Conservation (phyloP, 2,329 filamentous ascomycete genomes). For the Xylariales sp. region DNA sequence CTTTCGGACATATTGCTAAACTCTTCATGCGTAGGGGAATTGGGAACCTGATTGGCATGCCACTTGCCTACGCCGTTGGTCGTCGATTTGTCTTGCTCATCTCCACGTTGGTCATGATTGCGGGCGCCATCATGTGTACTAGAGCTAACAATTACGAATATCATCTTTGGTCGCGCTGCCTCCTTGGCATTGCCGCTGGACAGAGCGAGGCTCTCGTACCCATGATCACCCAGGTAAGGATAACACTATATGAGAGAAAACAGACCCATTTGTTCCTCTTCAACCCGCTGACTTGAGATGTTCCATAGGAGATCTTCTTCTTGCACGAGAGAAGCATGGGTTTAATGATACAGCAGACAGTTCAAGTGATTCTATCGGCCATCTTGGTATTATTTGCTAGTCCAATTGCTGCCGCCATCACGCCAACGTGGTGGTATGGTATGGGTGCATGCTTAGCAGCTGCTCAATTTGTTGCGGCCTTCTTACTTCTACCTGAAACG, state of each 20-base stretch:
- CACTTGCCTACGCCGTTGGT: conserved; percentile 28
- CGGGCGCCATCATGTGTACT: conserved; percentile 23
- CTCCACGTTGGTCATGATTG: conserved; percentile 22
- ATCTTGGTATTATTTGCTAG: conserved; percentile 33
- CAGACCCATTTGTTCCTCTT: background rate
- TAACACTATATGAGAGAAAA: background rate
- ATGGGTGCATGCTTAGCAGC: conserved; percentile 31
- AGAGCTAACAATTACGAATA: conserved; percentile 23
- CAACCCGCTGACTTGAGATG: background rate
- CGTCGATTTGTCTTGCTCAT: conserved; percentile 26
- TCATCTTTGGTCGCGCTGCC: conserved; percentile 31
- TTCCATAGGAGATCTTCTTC: conserved; percentile 34
- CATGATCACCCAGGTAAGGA: conserved; percentile 25
- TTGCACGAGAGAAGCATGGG: conserved; percentile 35
- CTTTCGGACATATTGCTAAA: no score
- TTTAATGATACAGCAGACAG: conserved; percentile 35
- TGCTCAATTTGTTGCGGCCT: conserved; percentile 26
- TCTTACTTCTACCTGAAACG: conserved; percentile 37
- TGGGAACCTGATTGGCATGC: conserved; percentile 25
- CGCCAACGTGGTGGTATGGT: conserved; percentile 36
- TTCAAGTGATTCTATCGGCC: conserved; percentile 32
- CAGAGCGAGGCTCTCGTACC: conserved; percentile 37
- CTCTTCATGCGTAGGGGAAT: conserved; percentile 22
- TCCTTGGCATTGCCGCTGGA: conserved; percentile 33
- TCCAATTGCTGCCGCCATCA: conserved; percentile 35